Evolutionary conservation across 192 early-diverging fungal species (phyloP).

Genomic region (Coemansia sp.): DNA sequence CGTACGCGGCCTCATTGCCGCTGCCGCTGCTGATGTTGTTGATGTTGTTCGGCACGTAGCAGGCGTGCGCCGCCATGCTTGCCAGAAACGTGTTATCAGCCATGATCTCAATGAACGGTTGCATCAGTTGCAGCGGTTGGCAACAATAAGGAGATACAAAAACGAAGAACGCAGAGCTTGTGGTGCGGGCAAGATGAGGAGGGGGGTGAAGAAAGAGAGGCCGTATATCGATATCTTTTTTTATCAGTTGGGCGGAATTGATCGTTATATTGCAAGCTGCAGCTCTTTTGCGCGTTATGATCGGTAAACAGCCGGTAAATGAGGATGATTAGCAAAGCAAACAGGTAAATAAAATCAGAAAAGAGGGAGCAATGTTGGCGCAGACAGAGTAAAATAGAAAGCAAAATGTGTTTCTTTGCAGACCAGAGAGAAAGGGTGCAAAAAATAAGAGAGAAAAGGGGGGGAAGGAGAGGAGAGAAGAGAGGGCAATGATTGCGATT

Average conservation of each 20-base stretch:
- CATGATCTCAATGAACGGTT: slow-evolving; percentile 5
- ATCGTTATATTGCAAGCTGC: neutral
- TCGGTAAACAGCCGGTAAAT: neutral
- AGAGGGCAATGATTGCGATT: neutral
- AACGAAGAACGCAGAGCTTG: neutral
- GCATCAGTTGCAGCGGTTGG: slow-evolving; percentile 6
- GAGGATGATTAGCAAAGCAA: neutral
- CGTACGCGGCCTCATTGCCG: slow-evolving; percentile 7
- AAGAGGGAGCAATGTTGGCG: neutral
- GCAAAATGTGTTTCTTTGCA: slow-evolving; percentile 4
- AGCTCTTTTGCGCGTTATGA: neutral
- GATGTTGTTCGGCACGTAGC: slow-evolving; percentile 24
- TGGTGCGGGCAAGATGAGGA: neutral
- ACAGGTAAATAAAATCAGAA: too few relatives aligned
- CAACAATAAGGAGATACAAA: neutral
- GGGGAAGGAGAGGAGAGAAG: neutral
- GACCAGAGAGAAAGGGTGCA: neutral
- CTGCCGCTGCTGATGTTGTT: too few relatives aligned
- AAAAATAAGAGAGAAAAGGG: neutral
- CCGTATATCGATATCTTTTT: neutral
- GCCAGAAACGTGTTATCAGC: slow-evolving; percentile 12
- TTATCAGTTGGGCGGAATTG: neutral
- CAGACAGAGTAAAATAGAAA: neutral
- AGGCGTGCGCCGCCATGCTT: slow-evolving; percentile 51
- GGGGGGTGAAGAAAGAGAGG: neutral